Base-by-base conservation (phyloP, 768 basidiomycete species). In the Leccinum uliginosum region DNA sequence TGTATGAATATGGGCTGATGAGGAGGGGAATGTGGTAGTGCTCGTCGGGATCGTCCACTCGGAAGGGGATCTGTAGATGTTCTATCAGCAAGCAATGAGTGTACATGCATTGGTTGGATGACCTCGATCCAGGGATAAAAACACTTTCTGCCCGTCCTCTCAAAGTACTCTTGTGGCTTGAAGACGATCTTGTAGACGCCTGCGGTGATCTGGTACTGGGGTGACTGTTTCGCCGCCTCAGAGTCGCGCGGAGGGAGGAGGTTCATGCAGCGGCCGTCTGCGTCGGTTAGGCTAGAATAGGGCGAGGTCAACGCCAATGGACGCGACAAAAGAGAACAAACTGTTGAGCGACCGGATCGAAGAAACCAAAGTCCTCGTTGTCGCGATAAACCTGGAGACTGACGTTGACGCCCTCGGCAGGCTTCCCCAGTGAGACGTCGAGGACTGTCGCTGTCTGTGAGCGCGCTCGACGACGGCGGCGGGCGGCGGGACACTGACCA, bases 71-170 rank as follows among this genome's bases (percentile, higher is more conserved):
- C 93, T 92, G 59, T 14, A 38, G 35, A 50, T 43, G n/a, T 50
- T 26, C 24, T 23, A 55, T 53, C 54, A 65, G 58, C 49, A 8
- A 44, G 47, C 27, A n/a, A n/a, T 50, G 45, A 6, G 52, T 3
- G 17, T 11, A 21, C 8, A 46, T 21, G 9, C 8, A 15, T 24
- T 9, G 12, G 4, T 14, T 29, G 7, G 63, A 77, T 55, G 63
- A 93, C 93, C 81, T 97, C 93, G 6, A 96, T 87, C 80, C 85
- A 86, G 3, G 94, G 94, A 74, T 93, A 96, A 67, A 97, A 96
- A 6, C 87, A 87, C 55, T 81, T 76, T 47, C 83, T 78, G 17
- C 76, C 79, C 0, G 78, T 80, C 24, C 63, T 72, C 35, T 86
- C 83, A 66, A 95, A 95, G 72, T 95, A 95, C 9, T 84, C 81